These are phyloP conservation scores for Schwanniomyces pseudopolymorphus DNA, from an alignment of 805 yeast species.

Conservation along the genomic window DNA sequence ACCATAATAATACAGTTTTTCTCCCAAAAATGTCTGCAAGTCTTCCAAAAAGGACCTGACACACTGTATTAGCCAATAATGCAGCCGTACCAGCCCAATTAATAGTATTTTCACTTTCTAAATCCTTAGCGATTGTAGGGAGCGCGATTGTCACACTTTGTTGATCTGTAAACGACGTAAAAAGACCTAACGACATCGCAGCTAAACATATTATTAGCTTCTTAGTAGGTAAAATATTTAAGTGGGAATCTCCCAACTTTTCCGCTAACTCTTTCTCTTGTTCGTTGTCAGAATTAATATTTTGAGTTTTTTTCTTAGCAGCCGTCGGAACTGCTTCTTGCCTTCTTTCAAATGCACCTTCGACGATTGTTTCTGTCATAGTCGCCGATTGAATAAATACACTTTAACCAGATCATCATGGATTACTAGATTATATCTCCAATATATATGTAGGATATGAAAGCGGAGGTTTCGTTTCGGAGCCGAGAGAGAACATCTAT, in stretches of 20 bases:
- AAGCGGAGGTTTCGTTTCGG: no score
- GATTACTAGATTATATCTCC: no score
- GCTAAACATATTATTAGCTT: constrained; percentile 37
- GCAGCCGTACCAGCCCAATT: constrained; percentile 62
- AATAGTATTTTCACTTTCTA: constrained; percentile 47
- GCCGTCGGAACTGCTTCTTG: background rate
- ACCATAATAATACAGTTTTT: constrained; percentile 41
- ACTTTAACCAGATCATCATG: no score
- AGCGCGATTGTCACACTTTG: constrained; percentile 49
- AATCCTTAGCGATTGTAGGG: constrained; percentile 47
- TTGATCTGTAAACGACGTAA: constrained; percentile 49
- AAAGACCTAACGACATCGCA: constrained; percentile 37
- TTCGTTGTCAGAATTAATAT: background rate
- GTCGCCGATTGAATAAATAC: background rate
- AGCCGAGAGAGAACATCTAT: no score
- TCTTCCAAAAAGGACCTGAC: constrained; percentile 55
- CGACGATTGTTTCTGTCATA: background rate
- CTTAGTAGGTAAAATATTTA: constrained; percentile 38
- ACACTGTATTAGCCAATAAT: constrained; percentile 49
- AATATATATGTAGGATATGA: no score
- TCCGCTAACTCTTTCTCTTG: background rate
- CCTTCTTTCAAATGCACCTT: background rate
- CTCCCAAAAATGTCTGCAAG: constrained; percentile 57
- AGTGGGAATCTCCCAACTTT: constrained; percentile 39
- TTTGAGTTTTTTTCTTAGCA: background rate